Evolutionary conservation across 805 yeast genomes (phyloP), one percentile per base, ranked within the genome.

Genomic region (Saturnispora ahearnii): DNA sequence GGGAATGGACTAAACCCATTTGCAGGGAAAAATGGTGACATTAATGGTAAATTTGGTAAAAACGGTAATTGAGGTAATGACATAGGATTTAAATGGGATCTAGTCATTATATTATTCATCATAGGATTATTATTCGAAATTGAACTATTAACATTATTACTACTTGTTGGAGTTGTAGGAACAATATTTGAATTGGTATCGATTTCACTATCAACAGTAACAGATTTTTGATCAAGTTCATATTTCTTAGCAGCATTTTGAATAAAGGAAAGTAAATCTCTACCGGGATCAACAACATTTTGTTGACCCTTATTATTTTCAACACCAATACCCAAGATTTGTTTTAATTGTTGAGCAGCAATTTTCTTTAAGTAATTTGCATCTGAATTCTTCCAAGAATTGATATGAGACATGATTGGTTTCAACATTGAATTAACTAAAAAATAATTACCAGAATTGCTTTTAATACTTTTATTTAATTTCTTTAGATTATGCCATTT

Each of bases 401-500:
- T 75, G 15, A 82, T 71, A 79, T 82, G 84, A 46, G 71, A 68
- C 44, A 66, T 60, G 52, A 79, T 64, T 10, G 81, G 82, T 53
- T 78, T 73, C 21, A 75, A 60, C 62, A 79, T 69, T 8, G 78
- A 66, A 15, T 69, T 64, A 11, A 79, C 73, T 33, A 79, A 64
- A 57, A 73, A 78, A 53, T 62, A 76, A 28, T 65, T 60, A 28
- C 55, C 53, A 21, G 53, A 48, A 30, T 59, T 58, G 7, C 65
- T 58, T 44, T 64, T 64, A 50, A 67, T 63, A 15, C 65, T 60
- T 37, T 69, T 70, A 2, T 63, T 55, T 31, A 75, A 60, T 41
- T 65, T 64, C 51, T 70, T 81, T 54, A 84, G 69, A 57, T 80
- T 83, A 55, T 71, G 69, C 98, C 97, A 91, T 65, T 82, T 76